phyloP scores from a whole-genome alignment of 768 basidiomycete species.

The Clitopilus hobsonii region DNA sequence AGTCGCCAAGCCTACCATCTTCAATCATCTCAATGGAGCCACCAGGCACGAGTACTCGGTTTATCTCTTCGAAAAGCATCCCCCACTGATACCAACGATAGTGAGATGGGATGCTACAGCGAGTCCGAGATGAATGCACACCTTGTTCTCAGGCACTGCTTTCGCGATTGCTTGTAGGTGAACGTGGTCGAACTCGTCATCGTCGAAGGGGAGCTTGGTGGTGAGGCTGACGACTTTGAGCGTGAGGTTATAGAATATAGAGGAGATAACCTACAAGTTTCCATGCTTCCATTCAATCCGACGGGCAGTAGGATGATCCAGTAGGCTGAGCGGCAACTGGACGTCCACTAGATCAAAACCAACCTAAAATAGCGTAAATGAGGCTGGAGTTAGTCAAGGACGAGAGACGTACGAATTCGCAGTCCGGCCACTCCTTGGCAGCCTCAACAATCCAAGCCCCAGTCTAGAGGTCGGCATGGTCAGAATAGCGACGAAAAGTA shows the following conservation, averaged over 20 bases:
- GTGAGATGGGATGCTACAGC: slow-evolving; percentile 7
- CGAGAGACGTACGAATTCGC: slow-evolving; percentile 54
- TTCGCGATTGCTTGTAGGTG: slow-evolving; percentile 62
- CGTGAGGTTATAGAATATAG: neutral
- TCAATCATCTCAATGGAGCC: slow-evolving; percentile 71
- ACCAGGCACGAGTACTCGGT: slow-evolving; percentile 63
- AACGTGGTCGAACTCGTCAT: slow-evolving; percentile 81
- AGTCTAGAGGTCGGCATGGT: slow-evolving; percentile 31
- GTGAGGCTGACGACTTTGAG: slow-evolving; percentile 45
- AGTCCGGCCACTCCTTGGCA: slow-evolving; percentile 64
- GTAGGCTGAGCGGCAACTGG: slow-evolving; percentile 52
- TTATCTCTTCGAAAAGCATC: slow-evolving; percentile 65
- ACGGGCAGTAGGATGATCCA: slow-evolving; percentile 45
- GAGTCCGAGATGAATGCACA: slow-evolving; percentile 14
- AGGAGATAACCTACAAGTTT: slow-evolving; percentile 52
- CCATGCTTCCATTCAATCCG: slow-evolving; percentile 73
- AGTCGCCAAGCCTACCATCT: slow-evolving; percentile 48
- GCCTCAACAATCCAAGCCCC: slow-evolving; percentile 73
- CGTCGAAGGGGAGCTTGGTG: slow-evolving; percentile 74
- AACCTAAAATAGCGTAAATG: slow-evolving; percentile 53
- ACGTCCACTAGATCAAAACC: slow-evolving; percentile 78
- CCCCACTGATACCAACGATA: slow-evolving; percentile 47
- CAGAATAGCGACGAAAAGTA: slow-evolving; percentile 3
- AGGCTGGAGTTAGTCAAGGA: too few species aligned
- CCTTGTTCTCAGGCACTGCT: slow-evolving; percentile 76